Conservation (phyloP, 371 early-diverging fungal species). For the Sporodiniella umbellata region DNA sequence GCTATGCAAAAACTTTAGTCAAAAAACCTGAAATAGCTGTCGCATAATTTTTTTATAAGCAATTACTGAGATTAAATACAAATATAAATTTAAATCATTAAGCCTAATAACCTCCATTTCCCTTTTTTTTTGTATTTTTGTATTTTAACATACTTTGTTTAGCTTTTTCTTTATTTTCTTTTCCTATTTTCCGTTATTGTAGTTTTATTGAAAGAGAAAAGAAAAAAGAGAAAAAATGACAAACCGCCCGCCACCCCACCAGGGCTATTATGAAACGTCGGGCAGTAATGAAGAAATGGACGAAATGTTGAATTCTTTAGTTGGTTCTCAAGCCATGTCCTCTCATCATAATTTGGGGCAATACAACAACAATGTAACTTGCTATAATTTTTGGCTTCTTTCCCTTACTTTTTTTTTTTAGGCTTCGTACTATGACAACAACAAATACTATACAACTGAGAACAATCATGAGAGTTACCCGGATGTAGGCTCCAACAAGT, state of each 20-base stretch:
- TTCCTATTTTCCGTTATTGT: neutral
- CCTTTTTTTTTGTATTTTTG: neutral
- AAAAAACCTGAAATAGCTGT: neutral
- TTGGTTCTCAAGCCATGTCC: constrained; percentile 7
- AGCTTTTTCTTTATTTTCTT: constrained; percentile 2
- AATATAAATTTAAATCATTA: too few species aligned
- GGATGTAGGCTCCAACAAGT: constrained; percentile 7
- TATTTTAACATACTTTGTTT: neutral
- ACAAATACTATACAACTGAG: constrained; percentile 4
- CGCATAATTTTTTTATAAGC: neutral
- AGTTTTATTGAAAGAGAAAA: too few species aligned
- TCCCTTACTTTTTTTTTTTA: neutral
- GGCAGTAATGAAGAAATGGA: constrained; percentile 13
- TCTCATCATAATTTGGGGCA: constrained; percentile 1
- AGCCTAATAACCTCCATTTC: neutral
- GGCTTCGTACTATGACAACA: constrained; percentile 3
- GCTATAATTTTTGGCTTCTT: neutral
- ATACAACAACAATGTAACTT: neutral
- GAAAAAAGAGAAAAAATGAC: too few species aligned
- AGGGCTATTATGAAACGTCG: constrained; percentile 4
- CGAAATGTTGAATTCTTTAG: constrained; percentile 16
- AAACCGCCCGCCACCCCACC: constrained; percentile 9
- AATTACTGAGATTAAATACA: too few species aligned
- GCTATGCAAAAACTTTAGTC: constrained; percentile 31
- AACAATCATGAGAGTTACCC: constrained; percentile 5